phyloP scores from a whole-genome alignment of 1,139 yeast species.

The Yamadazyma kanchanaburiensis region DNA sequence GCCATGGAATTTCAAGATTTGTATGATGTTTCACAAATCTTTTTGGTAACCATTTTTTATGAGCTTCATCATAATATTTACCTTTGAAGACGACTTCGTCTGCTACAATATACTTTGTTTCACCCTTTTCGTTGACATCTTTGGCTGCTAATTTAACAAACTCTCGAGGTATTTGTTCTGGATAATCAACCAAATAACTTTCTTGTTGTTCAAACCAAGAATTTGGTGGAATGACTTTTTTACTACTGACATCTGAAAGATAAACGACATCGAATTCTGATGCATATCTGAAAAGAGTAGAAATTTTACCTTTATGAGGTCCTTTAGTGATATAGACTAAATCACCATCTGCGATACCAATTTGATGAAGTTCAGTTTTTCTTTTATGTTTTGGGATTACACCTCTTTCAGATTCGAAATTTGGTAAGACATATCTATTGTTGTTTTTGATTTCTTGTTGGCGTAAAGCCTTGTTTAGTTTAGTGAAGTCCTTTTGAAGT shows the following conservation, averaged over 20 bases:
- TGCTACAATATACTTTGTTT: conserved; percentile 66
- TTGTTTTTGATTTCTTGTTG: conserved; percentile 22
- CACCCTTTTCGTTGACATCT: conserved; percentile 60
- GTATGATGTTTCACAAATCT: conserved; percentile 72
- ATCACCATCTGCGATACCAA: conserved; percentile 42
- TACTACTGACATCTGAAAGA: conserved; percentile 33
- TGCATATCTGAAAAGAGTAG: conserved; percentile 40
- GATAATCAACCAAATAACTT: conserved; percentile 67
- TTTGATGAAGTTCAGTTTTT: conserved; percentile 25
- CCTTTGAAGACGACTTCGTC: conserved; percentile 67
- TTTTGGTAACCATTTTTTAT: conserved; percentile 71
- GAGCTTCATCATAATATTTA: conserved; percentile 68
- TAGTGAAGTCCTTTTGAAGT: conserved; percentile 34
- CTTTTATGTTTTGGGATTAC: conserved; percentile 24
- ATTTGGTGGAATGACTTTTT: conserved; percentile 53
- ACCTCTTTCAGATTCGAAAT: conserved; percentile 27
- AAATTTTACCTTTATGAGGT: conserved; percentile 65
- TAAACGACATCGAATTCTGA: conserved; percentile 32
- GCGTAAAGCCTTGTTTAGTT: conserved; percentile 29
- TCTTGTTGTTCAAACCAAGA: conserved; percentile 74
- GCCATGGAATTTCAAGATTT: conserved; percentile 83
- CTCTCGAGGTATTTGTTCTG: conserved; percentile 49
- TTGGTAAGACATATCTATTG: conserved; percentile 32
- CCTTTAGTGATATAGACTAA: conserved; percentile 59
- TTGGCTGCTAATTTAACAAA: conserved; percentile 70